Conservation (phyloP, 768 basidiomycete genomes). For the Mycena capillaripes region DNA sequence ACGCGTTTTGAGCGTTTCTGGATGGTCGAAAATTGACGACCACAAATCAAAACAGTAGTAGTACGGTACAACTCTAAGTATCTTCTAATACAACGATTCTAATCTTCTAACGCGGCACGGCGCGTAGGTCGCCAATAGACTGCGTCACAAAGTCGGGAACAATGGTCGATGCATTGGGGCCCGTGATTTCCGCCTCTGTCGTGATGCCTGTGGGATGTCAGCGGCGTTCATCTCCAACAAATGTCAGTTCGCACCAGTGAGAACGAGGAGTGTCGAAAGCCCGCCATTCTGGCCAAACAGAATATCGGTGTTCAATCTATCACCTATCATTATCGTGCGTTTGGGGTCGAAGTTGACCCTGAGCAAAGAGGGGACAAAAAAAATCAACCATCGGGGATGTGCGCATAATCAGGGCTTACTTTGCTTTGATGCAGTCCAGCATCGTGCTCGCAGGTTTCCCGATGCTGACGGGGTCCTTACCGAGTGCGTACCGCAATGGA, state of each 20-base stretch:
- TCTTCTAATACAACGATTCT: conserved; percentile 2
- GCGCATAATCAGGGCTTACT: conserved; percentile 48
- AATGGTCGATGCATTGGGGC: conserved; percentile 75
- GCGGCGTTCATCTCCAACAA: neutral
- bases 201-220: conserved; percentile 74
- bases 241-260: conserved; percentile 76
- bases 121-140: conserved; percentile 86
- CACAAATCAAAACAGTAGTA: neutral
- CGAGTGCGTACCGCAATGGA: conserved; percentile 81
- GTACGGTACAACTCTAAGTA: neutral
- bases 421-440: conserved; percentile 87
- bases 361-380: conserved; percentile 8
- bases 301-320: conserved; percentile 96
- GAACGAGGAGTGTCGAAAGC: conserved; percentile 88
- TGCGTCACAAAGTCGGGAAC: conserved; percentile 87
- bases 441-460: conserved; percentile 25
- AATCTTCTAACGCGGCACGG: conserved; percentile 45
- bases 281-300: conserved; percentile 92
- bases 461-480: conserved; percentile 47
- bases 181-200: conserved; percentile 78
- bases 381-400: conserved; percentile 5
- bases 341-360: conserved; percentile 91
- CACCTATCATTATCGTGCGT: conserved; percentile 95
- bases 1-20: too few relatives aligned
- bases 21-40: too few relatives aligned